Evolutionary conservation across 139 green algal species (phyloP).

Genomic region (Spirogloea muscicola): DNA sequence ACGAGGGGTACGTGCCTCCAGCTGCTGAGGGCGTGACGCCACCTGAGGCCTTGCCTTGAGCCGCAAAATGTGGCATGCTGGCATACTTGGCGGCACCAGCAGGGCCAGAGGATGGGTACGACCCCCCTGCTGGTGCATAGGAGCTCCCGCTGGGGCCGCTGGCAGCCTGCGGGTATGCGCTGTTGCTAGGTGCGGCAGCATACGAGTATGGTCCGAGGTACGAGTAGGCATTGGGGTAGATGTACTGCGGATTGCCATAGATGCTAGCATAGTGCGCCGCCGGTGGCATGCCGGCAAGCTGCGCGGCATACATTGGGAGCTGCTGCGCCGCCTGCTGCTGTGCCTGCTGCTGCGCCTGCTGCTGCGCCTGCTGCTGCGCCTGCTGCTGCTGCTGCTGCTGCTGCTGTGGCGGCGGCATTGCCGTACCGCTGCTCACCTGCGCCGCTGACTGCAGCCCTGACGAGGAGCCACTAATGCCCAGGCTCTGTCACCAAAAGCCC

Average conservation of each 20-base stretch:
- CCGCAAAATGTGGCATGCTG: no score
- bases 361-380: slow-evolving; percentile 6
- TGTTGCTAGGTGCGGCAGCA: background rate
- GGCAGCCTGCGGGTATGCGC: slow-evolving; percentile 24
- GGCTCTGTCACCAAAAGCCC: no score
- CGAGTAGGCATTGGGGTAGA: slow-evolving; percentile 22
- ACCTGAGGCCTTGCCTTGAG: no score
- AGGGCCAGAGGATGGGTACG: no score
- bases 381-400: slow-evolving; percentile 12
- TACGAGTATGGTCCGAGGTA: slow-evolving; percentile 11
- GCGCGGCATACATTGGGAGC: slow-evolving; percentile 12
- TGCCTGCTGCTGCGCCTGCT: slow-evolving; percentile 23
- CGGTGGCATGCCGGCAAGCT: slow-evolving; percentile 19
- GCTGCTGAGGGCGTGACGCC: no score
- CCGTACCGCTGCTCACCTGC: no score
- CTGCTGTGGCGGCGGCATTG: no score
- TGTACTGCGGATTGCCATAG: slow-evolving; percentile 29
- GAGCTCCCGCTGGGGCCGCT: background rate
- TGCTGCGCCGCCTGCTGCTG: slow-evolving; percentile 18
- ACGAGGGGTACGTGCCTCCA: no score
- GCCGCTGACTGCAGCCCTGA: no score
- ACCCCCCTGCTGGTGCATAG: slow-evolving; percentile 3
- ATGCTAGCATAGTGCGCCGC: background rate
- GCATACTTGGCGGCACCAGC: no score
- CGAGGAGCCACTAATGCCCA: no score